phyloP scores from a whole-genome alignment of 2,329 filamentous ascomycete genomes.

The Paraconiothyrium brasiliense region DNA sequence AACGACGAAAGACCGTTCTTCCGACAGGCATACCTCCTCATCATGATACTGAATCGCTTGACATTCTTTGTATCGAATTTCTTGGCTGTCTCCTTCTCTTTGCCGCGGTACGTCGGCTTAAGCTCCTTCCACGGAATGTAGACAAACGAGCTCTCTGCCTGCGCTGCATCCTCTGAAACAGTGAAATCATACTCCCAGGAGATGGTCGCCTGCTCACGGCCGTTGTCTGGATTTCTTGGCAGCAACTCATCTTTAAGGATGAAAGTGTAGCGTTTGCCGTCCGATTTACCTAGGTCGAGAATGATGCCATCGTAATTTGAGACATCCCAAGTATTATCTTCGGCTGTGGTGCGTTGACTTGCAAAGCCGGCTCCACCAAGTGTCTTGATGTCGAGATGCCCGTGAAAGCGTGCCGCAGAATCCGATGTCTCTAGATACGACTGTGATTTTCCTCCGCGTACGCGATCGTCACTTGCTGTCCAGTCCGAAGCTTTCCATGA shows the following conservation, averaged over 20 bases:
- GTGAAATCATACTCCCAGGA: slow-evolving; percentile 79
- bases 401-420: slow-evolving; percentile 66
- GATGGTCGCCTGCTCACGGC: slow-evolving; percentile 75
- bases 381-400: slow-evolving; percentile 75
- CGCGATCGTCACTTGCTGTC: slow-evolving; percentile 77
- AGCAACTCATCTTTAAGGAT: slow-evolving; percentile 76
- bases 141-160: slow-evolving; percentile 48
- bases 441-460: slow-evolving; percentile 77
- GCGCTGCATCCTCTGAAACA: slow-evolving; percentile 26
- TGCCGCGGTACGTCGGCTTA: slow-evolving; percentile 77
- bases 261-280: slow-evolving; percentile 76
- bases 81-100: slow-evolving; percentile 67
- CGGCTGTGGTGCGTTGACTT: slow-evolving; percentile 73
- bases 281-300: slow-evolving; percentile 62
- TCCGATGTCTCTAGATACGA: slow-evolving; percentile 57
- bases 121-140: slow-evolving; percentile 72
- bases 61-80: slow-evolving; percentile 68
- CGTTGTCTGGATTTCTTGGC: slow-evolving; percentile 65
- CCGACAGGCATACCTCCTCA: slow-evolving; percentile 71
- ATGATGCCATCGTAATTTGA: slow-evolving; percentile 69
- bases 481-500: slow-evolving; percentile 69
- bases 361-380: slow-evolving; percentile 86
- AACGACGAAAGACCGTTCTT: not conserved
- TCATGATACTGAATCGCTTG: slow-evolving; percentile 79
- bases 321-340: slow-evolving; percentile 70